Conservation (phyloP, 1,284 basidiomycete genomes). For the Hymenochaete sp. region DNA sequence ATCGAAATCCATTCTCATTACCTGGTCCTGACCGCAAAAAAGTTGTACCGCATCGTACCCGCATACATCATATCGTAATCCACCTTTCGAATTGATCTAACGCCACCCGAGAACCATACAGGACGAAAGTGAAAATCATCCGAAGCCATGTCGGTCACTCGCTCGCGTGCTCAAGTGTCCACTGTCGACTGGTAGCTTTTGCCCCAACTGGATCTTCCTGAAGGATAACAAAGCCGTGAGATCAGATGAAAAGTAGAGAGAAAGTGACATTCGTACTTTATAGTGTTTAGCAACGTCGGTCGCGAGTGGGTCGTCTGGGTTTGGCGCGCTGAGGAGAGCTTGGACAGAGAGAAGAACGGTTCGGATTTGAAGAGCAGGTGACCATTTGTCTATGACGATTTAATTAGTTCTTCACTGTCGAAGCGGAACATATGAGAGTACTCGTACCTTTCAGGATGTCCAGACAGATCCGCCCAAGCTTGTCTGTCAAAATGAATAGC, state of each 20-base stretch:
- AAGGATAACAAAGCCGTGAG: neutral
- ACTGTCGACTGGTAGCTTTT: conserved; percentile 82
- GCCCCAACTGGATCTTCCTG: conserved; percentile 85
- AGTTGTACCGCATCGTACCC: too few relatives aligned
- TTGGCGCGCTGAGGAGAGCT: conserved; percentile 90
- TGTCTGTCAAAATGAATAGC: conserved; percentile 52
- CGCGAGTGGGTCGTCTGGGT: conserved; percentile 99
- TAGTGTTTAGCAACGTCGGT: conserved; percentile 97
- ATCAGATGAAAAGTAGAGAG: neutral
- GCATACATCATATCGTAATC: too few relatives aligned
- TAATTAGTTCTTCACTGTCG: neutral
- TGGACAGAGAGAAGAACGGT: conserved; percentile 96
- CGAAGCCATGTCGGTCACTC: conserved; percentile 13
- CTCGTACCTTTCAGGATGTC: conserved; percentile 88
- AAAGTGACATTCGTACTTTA: conserved; percentile 40
- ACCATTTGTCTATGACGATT: conserved; percentile 88
- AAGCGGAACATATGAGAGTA: neutral
- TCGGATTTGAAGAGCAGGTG: conserved; percentile 94
- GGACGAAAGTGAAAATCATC: too few relatives aligned
- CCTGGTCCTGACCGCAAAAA: too few relatives aligned
- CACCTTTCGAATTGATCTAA: too few relatives aligned
- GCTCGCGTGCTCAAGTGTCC: conserved; percentile 79
- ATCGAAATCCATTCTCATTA: too few relatives aligned
- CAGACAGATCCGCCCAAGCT: conserved; percentile 94
- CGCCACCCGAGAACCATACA: too few relatives aligned